A percentile compares a stretch with the other conserved stretches of the same genome.
phyloP scores from a whole-genome alignment of 768 basidiomycete species.

The Rossbeevera mucosa region DNA sequence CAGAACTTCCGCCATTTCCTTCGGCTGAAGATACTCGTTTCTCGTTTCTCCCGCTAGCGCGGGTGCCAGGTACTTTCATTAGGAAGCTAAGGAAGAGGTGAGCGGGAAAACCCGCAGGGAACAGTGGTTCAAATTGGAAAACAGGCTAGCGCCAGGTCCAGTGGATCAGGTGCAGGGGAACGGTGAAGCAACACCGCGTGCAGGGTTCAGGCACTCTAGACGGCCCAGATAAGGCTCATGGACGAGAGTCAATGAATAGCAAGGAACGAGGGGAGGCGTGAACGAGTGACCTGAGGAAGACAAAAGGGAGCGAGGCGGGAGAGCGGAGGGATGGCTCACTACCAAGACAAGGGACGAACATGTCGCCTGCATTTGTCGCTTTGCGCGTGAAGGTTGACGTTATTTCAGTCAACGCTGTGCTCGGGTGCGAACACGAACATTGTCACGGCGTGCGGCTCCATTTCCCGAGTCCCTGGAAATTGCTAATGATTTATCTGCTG shows the following conservation, averaged over 20 bases:
- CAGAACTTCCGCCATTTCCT: constrained; percentile 46
- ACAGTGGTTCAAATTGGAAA: background rate
- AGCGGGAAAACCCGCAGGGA: background rate
- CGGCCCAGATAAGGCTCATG: constrained; percentile 6
- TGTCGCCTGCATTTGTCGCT: constrained; percentile 2
- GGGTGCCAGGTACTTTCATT: constrained; percentile 14
- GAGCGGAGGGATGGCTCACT: constrained; percentile 6
- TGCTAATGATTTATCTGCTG: background rate
- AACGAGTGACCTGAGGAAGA: background rate
- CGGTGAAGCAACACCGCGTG: constrained; percentile 16
- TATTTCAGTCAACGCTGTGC: constrained; percentile 9
- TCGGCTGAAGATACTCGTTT: constrained; percentile 25
- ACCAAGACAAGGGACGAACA: constrained; percentile 8
- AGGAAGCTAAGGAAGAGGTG: background rate
- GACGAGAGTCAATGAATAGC: background rate
- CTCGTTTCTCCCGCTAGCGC: constrained; percentile 7
- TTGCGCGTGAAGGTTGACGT: constrained; percentile 12
- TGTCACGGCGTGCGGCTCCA: background rate
- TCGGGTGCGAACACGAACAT: background rate
- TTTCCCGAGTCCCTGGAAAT: background rate
- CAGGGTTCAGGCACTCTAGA: constrained; percentile 15
- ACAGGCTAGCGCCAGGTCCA: background rate
- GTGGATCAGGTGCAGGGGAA: background rate
- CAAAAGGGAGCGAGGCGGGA: background rate
- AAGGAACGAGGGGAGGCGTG: background rate